These are phyloP conservation scores for Talaromyces amestolkiae DNA, from an alignment of 2,329 filamentous ascomycete species.

Conservation along the genomic window DNA sequence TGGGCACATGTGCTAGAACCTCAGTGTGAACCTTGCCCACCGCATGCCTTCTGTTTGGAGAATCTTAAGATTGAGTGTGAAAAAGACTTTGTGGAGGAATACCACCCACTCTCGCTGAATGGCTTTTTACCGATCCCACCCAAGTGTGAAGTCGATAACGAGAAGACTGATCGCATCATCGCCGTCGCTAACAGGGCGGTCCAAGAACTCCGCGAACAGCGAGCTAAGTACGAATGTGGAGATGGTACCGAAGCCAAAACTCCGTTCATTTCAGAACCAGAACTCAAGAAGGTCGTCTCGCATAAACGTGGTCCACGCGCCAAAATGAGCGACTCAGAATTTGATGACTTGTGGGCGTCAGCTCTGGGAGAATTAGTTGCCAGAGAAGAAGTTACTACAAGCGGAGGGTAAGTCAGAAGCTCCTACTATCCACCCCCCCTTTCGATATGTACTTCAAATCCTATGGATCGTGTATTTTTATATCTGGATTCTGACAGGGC, in stretches of 20 bases:
- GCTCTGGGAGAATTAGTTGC: conserved; percentile 51
- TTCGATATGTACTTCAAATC: conserved; percentile 21
- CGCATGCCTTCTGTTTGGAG: conserved; percentile 83
- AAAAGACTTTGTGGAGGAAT: conserved; percentile 77
- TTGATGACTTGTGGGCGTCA: conserved; percentile 72
- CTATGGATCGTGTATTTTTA: conserved; percentile 17
- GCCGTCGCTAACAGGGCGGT: conserved; percentile 84
- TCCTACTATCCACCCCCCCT: conserved; percentile 20
- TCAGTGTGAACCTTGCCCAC: conserved; percentile 83
- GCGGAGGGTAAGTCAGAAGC: conserved; percentile 56
- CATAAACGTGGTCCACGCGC: conserved; percentile 66
- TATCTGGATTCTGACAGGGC: conserved; percentile 51
- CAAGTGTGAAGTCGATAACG: conserved; percentile 90
- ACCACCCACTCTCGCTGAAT: conserved; percentile 77
- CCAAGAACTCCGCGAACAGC: conserved; percentile 78
- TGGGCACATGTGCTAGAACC: conserved; percentile 70
- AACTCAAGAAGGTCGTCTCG: conserved; percentile 73
- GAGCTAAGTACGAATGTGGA: conserved; percentile 88
- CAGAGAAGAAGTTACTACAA: conserved; percentile 60
- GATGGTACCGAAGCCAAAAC: conserved; percentile 60
- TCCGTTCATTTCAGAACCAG: conserved; percentile 65
- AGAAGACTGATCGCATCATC: conserved; percentile 83
- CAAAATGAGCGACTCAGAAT: conserved; percentile 81
- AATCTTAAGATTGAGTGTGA: conserved; percentile 79
- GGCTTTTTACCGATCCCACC: conserved; percentile 82